Conservation (phyloP, 305 asterid species). For the Fraxinus ornus region DNA sequence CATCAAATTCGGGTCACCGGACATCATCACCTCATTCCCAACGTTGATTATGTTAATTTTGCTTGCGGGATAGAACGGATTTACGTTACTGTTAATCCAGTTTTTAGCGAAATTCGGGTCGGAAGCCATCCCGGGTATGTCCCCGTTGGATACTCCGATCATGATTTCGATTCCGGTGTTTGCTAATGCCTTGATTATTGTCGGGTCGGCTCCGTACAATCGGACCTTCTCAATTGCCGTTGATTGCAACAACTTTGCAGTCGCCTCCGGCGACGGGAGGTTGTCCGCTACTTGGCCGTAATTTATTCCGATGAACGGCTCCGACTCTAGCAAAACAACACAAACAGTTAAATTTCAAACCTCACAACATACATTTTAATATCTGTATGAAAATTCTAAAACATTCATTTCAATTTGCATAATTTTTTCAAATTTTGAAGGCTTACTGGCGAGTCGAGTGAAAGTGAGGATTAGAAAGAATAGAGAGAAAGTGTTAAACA, state of each 20-base stretch:
- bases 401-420: background rate
- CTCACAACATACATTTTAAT: background rate
- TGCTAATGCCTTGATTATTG: conserved; percentile 43
- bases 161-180: conserved; percentile 44
- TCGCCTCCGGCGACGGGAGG: conserved; percentile 59
- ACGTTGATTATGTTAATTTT: conserved; percentile 43
- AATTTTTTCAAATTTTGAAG: background rate
- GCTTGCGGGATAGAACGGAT: conserved; percentile 51
- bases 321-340: conserved; percentile 38
- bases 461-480: conserved; percentile 29
- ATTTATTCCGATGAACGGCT: conserved; percentile 66
- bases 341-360: background rate
- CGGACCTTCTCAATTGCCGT: conserved; percentile 47
- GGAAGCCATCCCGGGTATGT: conserved; percentile 47
- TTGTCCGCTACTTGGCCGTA: conserved; percentile 79
- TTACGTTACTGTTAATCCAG: conserved; percentile 41
- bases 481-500: conserved; percentile 13
- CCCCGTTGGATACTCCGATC: conserved; percentile 50
- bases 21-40: conserved; percentile 55
- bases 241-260: conserved; percentile 45
- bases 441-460: conserved; percentile 35
- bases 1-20: conserved; percentile 42
- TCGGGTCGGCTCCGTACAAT: conserved; percentile 50
- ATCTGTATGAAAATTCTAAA: background rate
- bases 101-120: conserved; percentile 37